phyloP scores from a whole-genome alignment of 371 early-diverging fungal genomes.

The Basidiobolus meristosporus region DNA sequence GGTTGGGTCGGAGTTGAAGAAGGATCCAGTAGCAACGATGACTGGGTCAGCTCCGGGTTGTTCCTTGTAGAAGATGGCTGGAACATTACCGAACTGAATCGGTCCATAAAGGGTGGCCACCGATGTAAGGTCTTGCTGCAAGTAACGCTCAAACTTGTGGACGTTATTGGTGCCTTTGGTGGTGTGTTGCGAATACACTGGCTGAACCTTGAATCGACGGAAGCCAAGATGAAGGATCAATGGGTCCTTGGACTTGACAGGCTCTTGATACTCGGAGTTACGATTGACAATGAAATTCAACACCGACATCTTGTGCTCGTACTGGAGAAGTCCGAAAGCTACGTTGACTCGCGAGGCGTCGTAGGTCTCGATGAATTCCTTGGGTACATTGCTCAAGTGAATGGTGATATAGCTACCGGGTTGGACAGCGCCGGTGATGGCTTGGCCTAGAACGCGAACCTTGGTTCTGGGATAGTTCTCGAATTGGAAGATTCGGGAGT shows the following conservation, averaged over 20 bases:
- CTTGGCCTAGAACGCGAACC: constrained; percentile 39
- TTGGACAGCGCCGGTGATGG: constrained; percentile 22
- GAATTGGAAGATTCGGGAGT: constrained; percentile 86
- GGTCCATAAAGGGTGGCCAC: constrained; percentile 81
- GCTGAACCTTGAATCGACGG: constrained; percentile 61
- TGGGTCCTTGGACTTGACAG: constrained; percentile 66
- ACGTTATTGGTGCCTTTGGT: constrained; percentile 67
- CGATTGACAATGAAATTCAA: constrained; percentile 60
- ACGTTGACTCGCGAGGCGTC: constrained; percentile 36
- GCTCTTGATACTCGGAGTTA: constrained; percentile 42
- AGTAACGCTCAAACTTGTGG: constrained; percentile 86
- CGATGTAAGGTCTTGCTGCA: constrained; percentile 42
- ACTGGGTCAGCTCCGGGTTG: constrained; percentile 13
- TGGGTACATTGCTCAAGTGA: constrained; percentile 47
- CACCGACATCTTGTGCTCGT: constrained; percentile 86
- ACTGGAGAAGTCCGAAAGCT: constrained; percentile 70
- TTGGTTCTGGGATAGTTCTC: constrained; percentile 65
- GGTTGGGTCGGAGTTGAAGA: constrained; percentile 53
- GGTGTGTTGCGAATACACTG: constrained; percentile 76
- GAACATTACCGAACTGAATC: constrained; percentile 63
- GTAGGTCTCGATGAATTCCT: constrained; percentile 26
- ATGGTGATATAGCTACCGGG: constrained; percentile 43
- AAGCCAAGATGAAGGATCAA: constrained; percentile 74
- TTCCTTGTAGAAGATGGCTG: constrained; percentile 52
- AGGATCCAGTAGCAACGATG: constrained; percentile 59